Conservation (phyloP, 371 early-diverging fungal genomes). For the Mucor irregularis region DNA sequence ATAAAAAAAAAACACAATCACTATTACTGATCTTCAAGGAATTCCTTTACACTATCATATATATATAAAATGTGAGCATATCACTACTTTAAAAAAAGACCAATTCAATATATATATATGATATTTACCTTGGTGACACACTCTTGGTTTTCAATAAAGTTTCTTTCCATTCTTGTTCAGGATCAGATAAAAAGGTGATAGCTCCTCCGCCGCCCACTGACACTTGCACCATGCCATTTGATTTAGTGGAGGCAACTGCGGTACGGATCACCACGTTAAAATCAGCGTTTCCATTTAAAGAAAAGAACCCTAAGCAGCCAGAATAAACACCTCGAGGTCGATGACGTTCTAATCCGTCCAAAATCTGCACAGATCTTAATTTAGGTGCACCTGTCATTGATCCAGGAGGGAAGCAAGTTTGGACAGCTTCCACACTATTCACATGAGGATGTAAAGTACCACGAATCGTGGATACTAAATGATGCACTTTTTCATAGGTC, state of each 20-base stretch:
- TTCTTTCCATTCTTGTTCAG: constrained; percentile 87
- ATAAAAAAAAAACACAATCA: neutral
- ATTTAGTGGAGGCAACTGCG: constrained; percentile 46
- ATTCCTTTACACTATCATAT: constrained; percentile 24
- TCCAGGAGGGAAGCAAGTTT: constrained; percentile 89
- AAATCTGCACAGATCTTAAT: constrained; percentile 77
- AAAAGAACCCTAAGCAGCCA: constrained; percentile 91
- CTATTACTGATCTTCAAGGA: constrained; percentile 21
- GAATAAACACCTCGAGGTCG: constrained; percentile 87
- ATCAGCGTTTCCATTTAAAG: constrained; percentile 60
- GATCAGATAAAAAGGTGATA: constrained; percentile 82
- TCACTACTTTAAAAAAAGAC: neutral
- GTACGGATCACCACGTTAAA: constrained; percentile 88
- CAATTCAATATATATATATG: neutral
- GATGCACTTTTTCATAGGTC: constrained; percentile 90
- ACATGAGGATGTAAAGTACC: constrained; percentile 63
- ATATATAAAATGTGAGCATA: neutral
- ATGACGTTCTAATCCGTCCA: constrained; percentile 74
- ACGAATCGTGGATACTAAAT: constrained; percentile 86
- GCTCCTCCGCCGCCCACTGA: constrained; percentile 96
- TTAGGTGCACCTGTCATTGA: constrained; percentile 99
- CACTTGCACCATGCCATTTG: constrained; percentile 18
- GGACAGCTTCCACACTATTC: constrained; percentile 73
- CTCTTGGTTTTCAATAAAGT: constrained; percentile 64
- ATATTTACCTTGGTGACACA: constrained; percentile 61